Conservation (phyloP, 1,284 basidiomycete genomes). For the Heliocybe sulcata region DNA sequence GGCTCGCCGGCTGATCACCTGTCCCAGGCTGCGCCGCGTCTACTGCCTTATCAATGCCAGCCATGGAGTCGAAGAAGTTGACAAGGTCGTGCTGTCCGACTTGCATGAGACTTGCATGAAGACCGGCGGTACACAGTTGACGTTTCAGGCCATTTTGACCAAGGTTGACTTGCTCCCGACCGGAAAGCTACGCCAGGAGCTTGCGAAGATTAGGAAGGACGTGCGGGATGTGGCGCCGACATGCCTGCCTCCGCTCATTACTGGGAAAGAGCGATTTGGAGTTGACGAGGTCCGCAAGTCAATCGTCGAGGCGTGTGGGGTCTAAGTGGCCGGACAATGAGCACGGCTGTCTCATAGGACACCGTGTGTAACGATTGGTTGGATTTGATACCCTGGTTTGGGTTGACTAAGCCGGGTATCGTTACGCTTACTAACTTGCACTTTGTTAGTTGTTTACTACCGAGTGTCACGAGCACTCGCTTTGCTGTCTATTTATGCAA, state of each 20-base stretch:
- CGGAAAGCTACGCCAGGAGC: constrained; percentile 21
- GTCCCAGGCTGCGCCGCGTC: constrained; percentile 51
- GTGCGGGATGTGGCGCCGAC: constrained; percentile 50
- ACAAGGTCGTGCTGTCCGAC: constrained; percentile 52
- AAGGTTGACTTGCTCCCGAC: constrained; percentile 50
- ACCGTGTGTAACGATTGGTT: no score
- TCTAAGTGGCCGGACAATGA: background rate
- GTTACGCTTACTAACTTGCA: no score
- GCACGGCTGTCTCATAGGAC: background rate
- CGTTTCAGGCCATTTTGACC: constrained; percentile 65
- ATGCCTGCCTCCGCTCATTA: constrained; percentile 58
- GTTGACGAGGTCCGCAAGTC: constrained; percentile 47
- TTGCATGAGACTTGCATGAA: constrained; percentile 34
- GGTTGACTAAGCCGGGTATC: no score
- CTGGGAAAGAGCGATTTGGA: constrained; percentile 44
- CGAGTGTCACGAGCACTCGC: no score
- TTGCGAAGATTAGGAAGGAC: constrained; percentile 23
- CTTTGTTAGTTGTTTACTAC: no score
- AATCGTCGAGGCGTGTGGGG: constrained; percentile 47
- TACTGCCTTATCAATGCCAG: constrained; percentile 65
- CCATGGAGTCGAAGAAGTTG: constrained; percentile 49
- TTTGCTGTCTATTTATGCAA: no score
- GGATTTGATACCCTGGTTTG: no score
- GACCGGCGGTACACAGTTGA: constrained; percentile 34
- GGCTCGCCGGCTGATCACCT: background rate